Percentiles rank a stretch among this genome's conserved stretches.
Conservation (phyloP, 306 rosid species). For the Herpetospermum pedunculosum region DNA sequence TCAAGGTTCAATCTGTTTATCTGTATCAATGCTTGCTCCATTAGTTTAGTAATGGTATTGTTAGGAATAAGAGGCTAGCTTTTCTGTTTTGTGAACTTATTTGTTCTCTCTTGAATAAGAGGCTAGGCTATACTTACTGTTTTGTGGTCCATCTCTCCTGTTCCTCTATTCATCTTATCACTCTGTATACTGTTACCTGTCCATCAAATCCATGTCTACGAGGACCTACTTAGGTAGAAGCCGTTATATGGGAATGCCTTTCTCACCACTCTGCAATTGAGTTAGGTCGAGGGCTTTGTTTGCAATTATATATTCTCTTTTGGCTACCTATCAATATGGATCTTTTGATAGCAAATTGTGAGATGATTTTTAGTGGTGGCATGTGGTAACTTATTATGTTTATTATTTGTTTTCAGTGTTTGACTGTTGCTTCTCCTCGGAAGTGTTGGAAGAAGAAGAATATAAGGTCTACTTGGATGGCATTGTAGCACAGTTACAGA, state of each 20-base stretch:
- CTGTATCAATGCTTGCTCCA: not conserved
- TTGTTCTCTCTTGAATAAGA: not conserved
- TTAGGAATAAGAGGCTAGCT: not conserved
- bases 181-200: not conserved
- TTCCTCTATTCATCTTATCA: not conserved
- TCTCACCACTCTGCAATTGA: not conserved
- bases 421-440: conserved; percentile 97
- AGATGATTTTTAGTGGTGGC: not conserved
- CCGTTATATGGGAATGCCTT: not conserved
- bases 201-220: not conserved
- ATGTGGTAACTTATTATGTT: not conserved
- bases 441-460: conserved; percentile 83
- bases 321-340: not conserved
- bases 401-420: conserved; percentile 45
- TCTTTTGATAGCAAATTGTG: not conserved
- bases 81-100: not conserved
- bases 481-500: conserved; percentile 84
- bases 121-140: not conserved
- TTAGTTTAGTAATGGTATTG: not conserved
- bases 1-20: not conserved
- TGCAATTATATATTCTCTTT: not conserved
- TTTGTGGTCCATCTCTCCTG: not conserved
- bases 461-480: conserved; percentile 84
- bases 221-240: not conserved
- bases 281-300: not conserved